Percentiles rank a stretch among this genome's conserved stretches.
Evolutionary conservation across 2,329 filamentous ascomycete species (phyloP).

Genomic region (Whalleya microplaca): DNA sequence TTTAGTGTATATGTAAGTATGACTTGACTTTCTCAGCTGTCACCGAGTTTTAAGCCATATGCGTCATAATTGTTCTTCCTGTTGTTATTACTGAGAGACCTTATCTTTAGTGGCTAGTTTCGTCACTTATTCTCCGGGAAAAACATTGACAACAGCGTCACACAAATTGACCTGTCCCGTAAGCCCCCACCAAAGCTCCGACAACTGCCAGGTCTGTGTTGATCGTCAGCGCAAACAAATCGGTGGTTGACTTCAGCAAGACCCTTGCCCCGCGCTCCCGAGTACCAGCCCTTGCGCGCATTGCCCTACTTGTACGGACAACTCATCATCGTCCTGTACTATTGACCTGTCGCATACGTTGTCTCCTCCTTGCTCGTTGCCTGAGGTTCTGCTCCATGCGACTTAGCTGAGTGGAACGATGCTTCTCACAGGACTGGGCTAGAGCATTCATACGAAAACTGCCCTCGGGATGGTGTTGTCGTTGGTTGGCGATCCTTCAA

Average conservation of each 20-base stretch:
- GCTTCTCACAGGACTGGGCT: constrained; percentile 28
- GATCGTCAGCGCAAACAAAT: constrained; percentile 14
- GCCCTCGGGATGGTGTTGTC: constrained; percentile 30
- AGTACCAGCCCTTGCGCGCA: neutral
- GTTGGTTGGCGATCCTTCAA: constrained; percentile 26
- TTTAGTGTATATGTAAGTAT: neutral
- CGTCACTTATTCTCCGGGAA: neutral
- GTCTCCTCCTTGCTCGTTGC: constrained; percentile 16
- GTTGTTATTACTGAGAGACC: neutral
- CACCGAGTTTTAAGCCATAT: neutral
- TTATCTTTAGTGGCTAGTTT: neutral
- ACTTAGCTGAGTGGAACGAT: constrained; percentile 24
- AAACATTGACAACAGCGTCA: neutral
- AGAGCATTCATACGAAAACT: constrained; percentile 34
- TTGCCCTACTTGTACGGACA: constrained; percentile 20
- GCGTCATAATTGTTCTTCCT: neutral
- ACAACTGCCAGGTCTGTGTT: constrained; percentile 7
- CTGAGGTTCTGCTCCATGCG: constrained; percentile 13
- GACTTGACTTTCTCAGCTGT: neutral
- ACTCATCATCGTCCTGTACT: constrained; percentile 13
- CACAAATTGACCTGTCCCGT: neutral
- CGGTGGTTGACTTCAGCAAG: constrained; percentile 3
- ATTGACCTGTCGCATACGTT: neutral
- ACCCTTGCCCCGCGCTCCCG: constrained; percentile 23
- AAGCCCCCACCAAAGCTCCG: constrained; percentile 11